phyloP scores from a whole-genome alignment of 2,329 filamentous ascomycete genomes.

The Meredithiella fracta region DNA sequence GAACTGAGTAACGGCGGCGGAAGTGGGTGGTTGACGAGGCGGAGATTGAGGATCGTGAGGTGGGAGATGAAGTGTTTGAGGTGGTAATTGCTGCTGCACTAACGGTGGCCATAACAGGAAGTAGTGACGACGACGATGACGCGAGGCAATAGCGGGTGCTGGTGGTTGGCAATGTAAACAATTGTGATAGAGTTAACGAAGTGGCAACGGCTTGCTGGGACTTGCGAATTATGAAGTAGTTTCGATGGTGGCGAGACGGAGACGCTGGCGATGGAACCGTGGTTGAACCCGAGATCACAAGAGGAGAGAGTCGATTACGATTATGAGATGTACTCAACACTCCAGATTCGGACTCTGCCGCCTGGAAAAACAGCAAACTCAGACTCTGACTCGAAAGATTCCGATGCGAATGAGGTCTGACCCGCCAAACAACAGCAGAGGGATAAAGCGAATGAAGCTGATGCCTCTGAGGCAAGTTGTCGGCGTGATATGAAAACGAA shows the following conservation, averaged over 20 bases:
- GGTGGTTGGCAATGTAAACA: neutral
- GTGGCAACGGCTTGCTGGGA: too few species aligned
- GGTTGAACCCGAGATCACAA: neutral
- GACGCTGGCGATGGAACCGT: neutral
- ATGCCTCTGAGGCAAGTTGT: neutral
- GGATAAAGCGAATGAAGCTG: slow-evolving; percentile 7
- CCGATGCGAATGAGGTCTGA: neutral
- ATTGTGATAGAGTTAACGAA: neutral
- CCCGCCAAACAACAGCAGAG: slow-evolving; percentile 7
- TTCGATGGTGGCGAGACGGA: neutral
- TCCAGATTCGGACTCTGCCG: neutral
- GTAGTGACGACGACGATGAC: slow-evolving; percentile 1
- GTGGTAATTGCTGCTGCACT: neutral
- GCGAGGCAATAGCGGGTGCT: neutral
- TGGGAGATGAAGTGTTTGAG: too few species aligned
- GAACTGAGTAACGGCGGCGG: slow-evolving; percentile 11
- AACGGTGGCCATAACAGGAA: slow-evolving; percentile 11
- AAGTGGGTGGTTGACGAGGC: slow-evolving; percentile 6
- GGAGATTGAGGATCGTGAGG: too few species aligned
- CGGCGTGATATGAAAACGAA: neutral
- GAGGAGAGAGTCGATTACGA: neutral
- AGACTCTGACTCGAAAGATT: neutral
- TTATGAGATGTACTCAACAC: neutral
- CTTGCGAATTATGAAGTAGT: neutral
- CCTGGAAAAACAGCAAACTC: neutral